Evolutionary conservation across 495 filamentous ascomycete species (phyloP).

Genomic region (Ascobolus immersus): DNA sequence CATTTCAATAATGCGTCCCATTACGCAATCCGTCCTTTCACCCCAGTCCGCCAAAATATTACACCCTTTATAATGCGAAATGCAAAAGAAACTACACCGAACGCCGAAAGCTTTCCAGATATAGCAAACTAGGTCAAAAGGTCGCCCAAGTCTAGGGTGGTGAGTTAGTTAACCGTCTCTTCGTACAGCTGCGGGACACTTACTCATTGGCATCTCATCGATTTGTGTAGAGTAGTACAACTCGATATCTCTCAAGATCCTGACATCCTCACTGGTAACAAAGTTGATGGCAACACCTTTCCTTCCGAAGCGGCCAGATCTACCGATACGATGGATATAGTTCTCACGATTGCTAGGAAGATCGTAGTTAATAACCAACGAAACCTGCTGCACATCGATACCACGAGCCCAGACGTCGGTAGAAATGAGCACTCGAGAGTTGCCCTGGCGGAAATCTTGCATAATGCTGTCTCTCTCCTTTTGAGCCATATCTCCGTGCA

Average conservation of each 20-base stretch:
- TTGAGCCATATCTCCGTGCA: conserved; percentile 99
- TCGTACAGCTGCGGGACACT: no score
- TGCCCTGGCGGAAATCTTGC: conserved; percentile 94
- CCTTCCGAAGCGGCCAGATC: conserved; percentile 81
- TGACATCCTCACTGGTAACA: conserved; percentile 90
- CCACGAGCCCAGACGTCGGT: conserved; percentile 94
- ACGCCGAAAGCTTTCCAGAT: no score
- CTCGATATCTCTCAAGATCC: conserved; percentile 97
- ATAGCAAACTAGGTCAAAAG: no score
- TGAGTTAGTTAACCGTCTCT: no score
- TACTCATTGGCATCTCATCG: conserved; percentile 53
- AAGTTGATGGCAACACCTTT: conserved; percentile 99
- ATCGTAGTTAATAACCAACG: conserved; percentile 98
- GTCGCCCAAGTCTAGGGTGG: no score
- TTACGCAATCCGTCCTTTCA: no score
- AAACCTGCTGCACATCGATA: conserved; percentile 98
- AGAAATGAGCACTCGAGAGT: conserved; percentile 88
- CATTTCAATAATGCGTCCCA: no score
- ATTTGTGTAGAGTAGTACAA: conserved; percentile 35
- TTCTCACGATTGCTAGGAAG: conserved; percentile 97
- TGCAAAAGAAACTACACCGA: no score
- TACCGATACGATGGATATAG: conserved; percentile 96
- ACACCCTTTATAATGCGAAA: no score
- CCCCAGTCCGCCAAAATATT: no score
- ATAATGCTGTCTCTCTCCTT: conserved; percentile 94